These are phyloP conservation scores for Irpex lacteus DNA, from an alignment of 1,284 basidiomycete genomes.

Conservation along the genomic window DNA sequence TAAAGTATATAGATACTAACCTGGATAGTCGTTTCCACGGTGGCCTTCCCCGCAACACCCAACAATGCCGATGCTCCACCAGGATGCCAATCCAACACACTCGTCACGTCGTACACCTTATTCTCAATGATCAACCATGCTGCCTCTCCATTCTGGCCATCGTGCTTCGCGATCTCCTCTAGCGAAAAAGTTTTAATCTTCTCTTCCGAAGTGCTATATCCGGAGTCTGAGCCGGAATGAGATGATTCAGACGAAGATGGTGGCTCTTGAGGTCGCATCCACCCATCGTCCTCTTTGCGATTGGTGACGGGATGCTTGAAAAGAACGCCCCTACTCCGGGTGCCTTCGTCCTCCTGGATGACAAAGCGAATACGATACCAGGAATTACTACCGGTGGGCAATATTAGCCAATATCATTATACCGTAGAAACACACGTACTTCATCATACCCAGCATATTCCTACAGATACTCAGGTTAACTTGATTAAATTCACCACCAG, in stretches of 20 bases:
- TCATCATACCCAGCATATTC: conserved; percentile 23
- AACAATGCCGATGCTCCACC: conserved; percentile 22
- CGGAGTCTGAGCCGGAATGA: background rate
- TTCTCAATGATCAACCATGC: conserved; percentile 25
- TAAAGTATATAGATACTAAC: conserved; percentile 4
- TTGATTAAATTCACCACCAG: background rate
- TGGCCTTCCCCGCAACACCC: conserved; percentile 22
- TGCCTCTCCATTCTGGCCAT: conserved; percentile 17
- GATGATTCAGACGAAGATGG: too few species aligned
- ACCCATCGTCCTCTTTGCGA: conserved; percentile 18
- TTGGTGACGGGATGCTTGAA: conserved; percentile 24
- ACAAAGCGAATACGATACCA: conserved; percentile 22
- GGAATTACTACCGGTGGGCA: conserved; percentile 16
- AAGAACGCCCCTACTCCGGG: conserved; percentile 5
- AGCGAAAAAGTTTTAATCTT: conserved; percentile 14
- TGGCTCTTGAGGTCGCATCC: conserved; percentile 18
- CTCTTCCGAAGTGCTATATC: background rate
- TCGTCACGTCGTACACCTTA: conserved; percentile 25
- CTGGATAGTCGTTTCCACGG: conserved; percentile 20
- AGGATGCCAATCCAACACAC: conserved; percentile 22
- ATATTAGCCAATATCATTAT: too few species aligned
- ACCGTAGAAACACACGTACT: conserved; percentile 12
- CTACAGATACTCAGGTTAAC: background rate
- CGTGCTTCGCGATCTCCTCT: conserved; percentile 22
- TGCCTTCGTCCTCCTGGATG: conserved; percentile 6